Evolutionary conservation across 805 yeast species (phyloP), one percentile per base, ranked within the genome.

Genomic region (Yarrowia alimentaria): DNA sequence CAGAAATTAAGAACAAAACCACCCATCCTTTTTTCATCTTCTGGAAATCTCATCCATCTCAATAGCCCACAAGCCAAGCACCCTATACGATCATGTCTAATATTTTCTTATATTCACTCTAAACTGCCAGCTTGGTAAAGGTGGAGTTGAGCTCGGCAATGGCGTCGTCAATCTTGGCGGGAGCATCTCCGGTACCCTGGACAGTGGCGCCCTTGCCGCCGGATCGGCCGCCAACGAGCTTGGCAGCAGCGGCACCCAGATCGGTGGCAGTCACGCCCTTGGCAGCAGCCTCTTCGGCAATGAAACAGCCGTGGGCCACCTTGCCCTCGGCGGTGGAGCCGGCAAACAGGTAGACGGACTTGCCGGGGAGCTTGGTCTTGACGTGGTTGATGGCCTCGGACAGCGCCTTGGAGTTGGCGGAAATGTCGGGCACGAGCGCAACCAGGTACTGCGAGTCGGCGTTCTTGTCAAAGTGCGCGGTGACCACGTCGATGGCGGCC

Each of bases 201-300:
- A 88, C 87, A 51, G 90, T 81, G 58, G 88, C 86, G 57, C 96
- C 98, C 71, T 88, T 93, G 68, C 99, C 99, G 71, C 99, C 99
- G 53, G 96, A 94, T 68, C 85, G 88, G 68, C 99, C 99, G 58
- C 99, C 99, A 60, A 93, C 80, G 60, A 75, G 72, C 28, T 72
- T 69, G 35, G 90, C 73, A 34, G 85, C 98, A 52, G 76, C 70
- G 49, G 75, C 68, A 24, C 94, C 94, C 58, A 89, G 75, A 21
- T 79, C 89, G 43, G 63, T 53, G 53, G 82, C 76, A 49, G 94
- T 90, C 57, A 83, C 76, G 16, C 88, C 74, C 58, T 89, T 89
- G 37, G 73, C 73, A 57, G 83, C 70, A 30, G 89, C 85, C 32
- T 68, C 80, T 56, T 85, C 81, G 1, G 91, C 79, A 45, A 93